Evolutionary conservation across 2,329 filamentous ascomycete species (phyloP), one percentile per base, ranked within the genome.

Genomic region (Rhinocladiella similis): DNA sequence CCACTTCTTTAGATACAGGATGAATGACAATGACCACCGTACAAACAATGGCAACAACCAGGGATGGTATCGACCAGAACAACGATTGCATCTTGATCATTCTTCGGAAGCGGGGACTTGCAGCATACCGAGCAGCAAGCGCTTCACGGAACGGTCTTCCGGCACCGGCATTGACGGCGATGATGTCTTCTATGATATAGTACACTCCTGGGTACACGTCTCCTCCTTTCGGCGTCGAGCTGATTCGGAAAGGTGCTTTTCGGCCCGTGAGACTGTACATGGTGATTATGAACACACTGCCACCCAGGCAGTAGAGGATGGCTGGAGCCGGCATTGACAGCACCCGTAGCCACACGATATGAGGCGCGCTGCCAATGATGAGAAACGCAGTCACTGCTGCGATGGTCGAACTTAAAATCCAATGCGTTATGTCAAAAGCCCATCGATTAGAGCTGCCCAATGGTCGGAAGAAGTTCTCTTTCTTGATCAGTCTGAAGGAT

Each of bases 121-220:
- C 78, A 12, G 79, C 72, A 60, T 83, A 84, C 59, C 82, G 72
- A 38, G 73, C 76, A 48, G 77, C 71, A 18, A 84, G 66, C 0
- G 77, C 77, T 63, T 77, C 73, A 43, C 82, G 74, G 61, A 80
- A 85, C 1, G 72, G 76, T 54, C 79, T 75, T 1, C 81, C 82
- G 9, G 83, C 85, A 3, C 78, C 80, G 18, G 83, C 85, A 65
- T 88, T 86, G 39, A 89, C 86, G 3, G 83, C 84, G 13, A 87
- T 79, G 20, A 87, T 78, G 64, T 89, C 86, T 69, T 89, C 86
- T 22, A 88, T 81, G 27, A 88, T 77, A 48, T 85, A 86, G 63
- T 86, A 85, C 1, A 82, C 77, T 2, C 83, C 80, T 0, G 86
- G 86, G 2, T 81, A 77, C 55, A 87, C 81, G 4, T 69, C 72